Base-by-base conservation (phyloP, 352 stramenopile genomes). In the Phytophthora pinifolia region DNA sequence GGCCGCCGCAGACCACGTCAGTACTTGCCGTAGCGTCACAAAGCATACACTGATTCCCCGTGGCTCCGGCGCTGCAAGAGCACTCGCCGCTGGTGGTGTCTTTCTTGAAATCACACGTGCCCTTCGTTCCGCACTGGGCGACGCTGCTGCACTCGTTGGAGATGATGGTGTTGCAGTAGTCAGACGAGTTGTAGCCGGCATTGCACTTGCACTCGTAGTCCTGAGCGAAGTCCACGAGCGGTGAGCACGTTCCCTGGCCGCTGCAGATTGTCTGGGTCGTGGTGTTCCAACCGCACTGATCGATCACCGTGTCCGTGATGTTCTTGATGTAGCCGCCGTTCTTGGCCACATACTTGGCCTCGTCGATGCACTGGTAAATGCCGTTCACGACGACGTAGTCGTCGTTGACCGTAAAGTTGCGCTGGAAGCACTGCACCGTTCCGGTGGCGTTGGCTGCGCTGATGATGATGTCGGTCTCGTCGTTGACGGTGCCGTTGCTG, bases 131-230 rank as follows among this genome's bases (percentile, higher is more conserved):
- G 41, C 83, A 93, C 55, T 89, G 80, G 1, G 76, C 59, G 36
- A 90, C 73, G 48, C 68, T 90, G 60, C 79, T 88, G 62, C 83
- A 93, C 8, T 80, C 60, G 56, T 89, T 91, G 42, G 76, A 90
- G 20, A 61, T 67, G 10, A 72, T 59, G 0, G 46, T 49, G 34
- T 64, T 52, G 71, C 83, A 93, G 52, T 74, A 76, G 50, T 83
- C 65, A 34, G 69, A 74, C 35, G 59, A 54, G 42, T 80, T 72
- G 60, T 83, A 93, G 30, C 83, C 83, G 36, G 65, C 64, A 60
- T 93, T 88, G 65, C 83, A 93, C 49, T 85, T 77, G 65, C 83
- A 93, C 44, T 72, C 69, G 54, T 90, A 93, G 47, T 86, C 66
- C 45, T 84, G 64, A 12, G 73, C 64, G 33, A 89, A 89, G 31